Evolutionary conservation across 768 basidiomycete genomes (phyloP), one percentile per base, ranked within the genome.

Genomic region (Xerocomellus dryophilus): DNA sequence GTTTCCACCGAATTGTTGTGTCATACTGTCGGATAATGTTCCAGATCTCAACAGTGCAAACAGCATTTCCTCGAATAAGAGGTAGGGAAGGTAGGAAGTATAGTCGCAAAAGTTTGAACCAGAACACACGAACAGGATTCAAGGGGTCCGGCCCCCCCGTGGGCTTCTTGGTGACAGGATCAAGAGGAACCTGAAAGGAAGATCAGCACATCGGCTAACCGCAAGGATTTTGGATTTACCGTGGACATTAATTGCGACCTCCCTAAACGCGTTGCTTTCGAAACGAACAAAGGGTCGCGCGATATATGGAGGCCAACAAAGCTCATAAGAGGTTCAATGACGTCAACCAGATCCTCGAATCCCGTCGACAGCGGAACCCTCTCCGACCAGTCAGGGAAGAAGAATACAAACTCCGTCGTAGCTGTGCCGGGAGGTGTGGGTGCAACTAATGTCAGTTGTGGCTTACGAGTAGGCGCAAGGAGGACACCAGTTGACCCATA

Each of bases 41-140:
- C 97, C 97, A 99, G 8, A 98, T 78, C 63, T 98, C 95, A 42
- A 89, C 86, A 25, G 92, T 90, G 68, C 88, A 91, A 21, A 93
- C 88, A 7, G 93, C 88, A 63, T 94, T 93, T 35, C 87, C 86
- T 29, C 85, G 81, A 54, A 93, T 86, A 43, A 96, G 79, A 43
- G 94, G 85, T 14, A 98, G 76, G 3, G 92, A 86, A 3, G 97
- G 96, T 1, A 99, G 80, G 36, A 98, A 77, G 66, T 90, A 89
- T 18, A 81, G 66, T 5, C 95, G 86, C 51, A 93, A 67, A 50
- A 94, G 76, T 63, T 81, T 83, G 68, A 86, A 83, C 97, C 96
- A 99, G 60, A 92, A 87, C n/a, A 70, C 51, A n/a, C 83, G 80
- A 34, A 85, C 73, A 27, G 87, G 85, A 66, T 87, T 67, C 11